These are phyloP conservation scores for Crithidia brevicula DNA, from an alignment of 208 protist genomes.

Conservation along the genomic window DNA sequence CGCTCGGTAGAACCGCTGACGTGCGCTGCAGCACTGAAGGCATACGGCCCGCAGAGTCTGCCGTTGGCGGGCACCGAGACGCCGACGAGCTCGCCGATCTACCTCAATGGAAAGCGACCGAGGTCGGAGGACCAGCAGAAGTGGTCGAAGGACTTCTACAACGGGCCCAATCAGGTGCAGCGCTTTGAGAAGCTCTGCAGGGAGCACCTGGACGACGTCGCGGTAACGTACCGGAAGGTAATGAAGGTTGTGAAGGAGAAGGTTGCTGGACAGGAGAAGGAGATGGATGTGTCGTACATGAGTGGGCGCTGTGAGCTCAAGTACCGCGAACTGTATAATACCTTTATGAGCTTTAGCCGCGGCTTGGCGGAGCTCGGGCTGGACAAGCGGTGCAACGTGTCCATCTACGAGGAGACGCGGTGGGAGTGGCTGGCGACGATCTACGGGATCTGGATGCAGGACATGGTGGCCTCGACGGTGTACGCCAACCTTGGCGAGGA, in stretches of 20 bases:
- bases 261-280: conserved; percentile 2
- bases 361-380: conserved; percentile 63
- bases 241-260: conserved; percentile 38
- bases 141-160: conserved; percentile 16
- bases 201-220: conserved; percentile 18
- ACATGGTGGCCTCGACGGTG: conserved; percentile 68
- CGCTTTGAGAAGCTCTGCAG: conserved; percentile 39
- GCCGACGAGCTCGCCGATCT: conserved; percentile 40
- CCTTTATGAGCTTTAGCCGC: conserved; percentile 50
- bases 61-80: conserved; percentile 54
- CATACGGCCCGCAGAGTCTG: conserved; percentile 40
- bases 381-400: conserved; percentile 29
- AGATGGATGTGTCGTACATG: conserved; percentile 62
- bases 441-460: conserved; percentile 73
- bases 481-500: conserved; percentile 86
- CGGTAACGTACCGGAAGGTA: conserved; percentile 55
- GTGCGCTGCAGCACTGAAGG: neutral
- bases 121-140: conserved; percentile 18
- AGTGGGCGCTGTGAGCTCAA: conserved; percentile 28
- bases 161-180: conserved; percentile 32
- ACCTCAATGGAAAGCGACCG: conserved; percentile 41
- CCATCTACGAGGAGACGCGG: conserved; percentile 83
- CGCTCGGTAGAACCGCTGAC: neutral
- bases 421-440: conserved; percentile 80
- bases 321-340: conserved; percentile 45